Evolutionary conservation across 306 rosid genomes (phyloP), one percentile per base, ranked within the genome.

Genomic region (Vicia faba): DNA sequence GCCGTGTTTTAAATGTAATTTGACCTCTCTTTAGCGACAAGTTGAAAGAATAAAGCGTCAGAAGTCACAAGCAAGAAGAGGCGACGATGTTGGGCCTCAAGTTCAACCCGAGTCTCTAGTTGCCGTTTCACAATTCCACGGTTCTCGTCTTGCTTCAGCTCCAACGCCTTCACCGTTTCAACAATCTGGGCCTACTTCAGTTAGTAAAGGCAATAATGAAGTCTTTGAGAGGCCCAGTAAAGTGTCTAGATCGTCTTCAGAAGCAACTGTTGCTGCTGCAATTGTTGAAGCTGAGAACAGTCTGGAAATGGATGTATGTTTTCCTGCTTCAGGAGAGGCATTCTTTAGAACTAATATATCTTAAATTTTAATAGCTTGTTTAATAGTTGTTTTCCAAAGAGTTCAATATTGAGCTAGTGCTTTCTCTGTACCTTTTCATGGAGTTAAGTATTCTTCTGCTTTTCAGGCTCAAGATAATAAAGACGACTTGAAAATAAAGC

Each of bases 111-210:
- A 85, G 55, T 78, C 91, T 58, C 67, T 91, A 35, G 97, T 90
- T 74, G 78, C 97, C 29, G 84, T 95, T 72, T 74, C 88, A 68
- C 83, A 81, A 56, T 95, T 78, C 75, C 92, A 61, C 64, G 95
- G 96, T 68, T 95, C 99, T 78, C 97, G 99, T 70, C 97, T 95
- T 78, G 96, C 97, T 82, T 85, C 97, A 23, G 95, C 89, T 73
- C 86, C 91, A 74, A 61, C 79, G 0, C 85, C 91, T 81, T 79
- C 95, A 13, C 99, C 99, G 1, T 90, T 69, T 84, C 84, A 84
- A 61, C 81, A 71, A 68, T 51, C 86, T 61, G 74, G 85, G 29
- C 41, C 80, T 23, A 45, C 25, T 8, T 46, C 78, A 25, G 68
- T 35, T 73, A 57, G 51, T 36, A 76, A 73, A 40, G 68, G 68